These are phyloP conservation scores for Durusdinium trenchii DNA, from an alignment of 73 alveolate genomes.

Conservation along the genomic window DNA sequence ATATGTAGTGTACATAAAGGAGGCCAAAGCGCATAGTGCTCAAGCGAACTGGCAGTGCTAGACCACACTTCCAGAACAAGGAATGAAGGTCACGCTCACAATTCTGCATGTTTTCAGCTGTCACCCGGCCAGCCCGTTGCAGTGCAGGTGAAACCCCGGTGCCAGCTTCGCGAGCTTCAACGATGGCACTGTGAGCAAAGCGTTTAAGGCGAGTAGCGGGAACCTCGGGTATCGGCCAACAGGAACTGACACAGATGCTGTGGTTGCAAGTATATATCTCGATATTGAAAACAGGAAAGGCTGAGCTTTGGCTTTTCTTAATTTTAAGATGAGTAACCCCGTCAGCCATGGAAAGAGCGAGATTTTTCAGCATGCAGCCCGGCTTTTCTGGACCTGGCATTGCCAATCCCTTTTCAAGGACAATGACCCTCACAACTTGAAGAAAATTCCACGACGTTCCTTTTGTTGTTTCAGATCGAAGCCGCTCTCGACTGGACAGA, in stretches of 20 bases:
- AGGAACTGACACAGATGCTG: background rate
- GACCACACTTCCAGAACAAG: background rate
- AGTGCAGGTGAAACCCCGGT: background rate
- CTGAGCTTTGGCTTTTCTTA: background rate
- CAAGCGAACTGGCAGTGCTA: background rate
- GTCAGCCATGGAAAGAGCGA: slow-evolving; percentile 29
- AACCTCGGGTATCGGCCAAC: too few relatives aligned
- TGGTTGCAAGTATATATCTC: background rate
- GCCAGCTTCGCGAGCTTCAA: background rate
- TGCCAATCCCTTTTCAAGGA: too few relatives aligned
- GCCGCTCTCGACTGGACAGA: too few relatives aligned
- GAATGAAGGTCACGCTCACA: slow-evolving; percentile 11
- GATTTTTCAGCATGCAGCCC: background rate
- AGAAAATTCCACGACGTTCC: too few relatives aligned
- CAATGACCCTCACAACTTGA: too few relatives aligned
- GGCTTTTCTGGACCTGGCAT: slow-evolving; percentile 29
- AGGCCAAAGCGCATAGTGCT: background rate
- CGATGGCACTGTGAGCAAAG: background rate
- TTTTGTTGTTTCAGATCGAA: too few relatives aligned
- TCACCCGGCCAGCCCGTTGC: background rate
- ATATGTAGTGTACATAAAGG: background rate
- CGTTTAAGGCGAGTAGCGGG: slow-evolving; percentile 15
- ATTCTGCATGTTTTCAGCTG: background rate
- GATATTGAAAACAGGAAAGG: background rate
- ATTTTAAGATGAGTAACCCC: background rate